phyloP scores from a whole-genome alignment of 2,329 filamentous ascomycete species.

The Amauroascus niger region DNA sequence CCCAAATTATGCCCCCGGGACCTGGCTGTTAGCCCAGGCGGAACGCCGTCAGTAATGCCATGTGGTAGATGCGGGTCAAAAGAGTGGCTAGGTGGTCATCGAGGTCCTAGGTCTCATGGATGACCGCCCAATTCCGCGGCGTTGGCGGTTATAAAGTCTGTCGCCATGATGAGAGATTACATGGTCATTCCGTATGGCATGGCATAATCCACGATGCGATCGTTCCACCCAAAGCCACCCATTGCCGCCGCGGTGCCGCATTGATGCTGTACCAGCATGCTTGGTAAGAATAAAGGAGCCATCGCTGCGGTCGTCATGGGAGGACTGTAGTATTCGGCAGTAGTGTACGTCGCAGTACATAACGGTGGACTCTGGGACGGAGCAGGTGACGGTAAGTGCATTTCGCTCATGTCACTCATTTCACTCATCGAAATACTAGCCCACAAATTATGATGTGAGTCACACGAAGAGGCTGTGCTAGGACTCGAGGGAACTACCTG shows the following conservation, averaged over 20 bases:
- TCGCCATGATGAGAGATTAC: slow-evolving; percentile 39
- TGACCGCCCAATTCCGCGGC: slow-evolving; percentile 15
- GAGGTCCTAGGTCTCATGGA: slow-evolving; percentile 27
- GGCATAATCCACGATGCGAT: slow-evolving; percentile 72
- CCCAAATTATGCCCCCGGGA: slow-evolving; percentile 10
- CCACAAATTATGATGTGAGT: slow-evolving; percentile 68
- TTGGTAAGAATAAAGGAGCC: slow-evolving; percentile 69
- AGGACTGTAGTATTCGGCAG: slow-evolving; percentile 63
- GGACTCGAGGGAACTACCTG: slow-evolving; percentile 83
- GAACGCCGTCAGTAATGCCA: slow-evolving; percentile 49
- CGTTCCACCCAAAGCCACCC: slow-evolving; percentile 68
- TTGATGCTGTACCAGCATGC: slow-evolving; percentile 69
- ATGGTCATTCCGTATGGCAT: slow-evolving; percentile 64
- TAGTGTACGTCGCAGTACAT: slow-evolving; percentile 55
- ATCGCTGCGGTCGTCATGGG: slow-evolving; percentile 65
- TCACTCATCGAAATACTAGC: slow-evolving; percentile 66
- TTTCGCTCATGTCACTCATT: slow-evolving; percentile 64
- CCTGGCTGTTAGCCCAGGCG: slow-evolving; percentile 27
- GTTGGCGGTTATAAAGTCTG: slow-evolving; percentile 15
- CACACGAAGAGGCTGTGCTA: slow-evolving; percentile 63
- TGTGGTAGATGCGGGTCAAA: slow-evolving; percentile 26
- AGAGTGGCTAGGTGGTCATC: slow-evolving; percentile 3
- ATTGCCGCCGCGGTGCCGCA: slow-evolving; percentile 73
- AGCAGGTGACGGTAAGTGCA: slow-evolving; percentile 65
- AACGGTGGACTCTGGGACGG: slow-evolving; percentile 71